Evolutionary conservation across 2,329 filamentous ascomycete genomes (phyloP), one percentile per base, ranked within the genome.

Genomic region (Diaporthe caulivora): DNA sequence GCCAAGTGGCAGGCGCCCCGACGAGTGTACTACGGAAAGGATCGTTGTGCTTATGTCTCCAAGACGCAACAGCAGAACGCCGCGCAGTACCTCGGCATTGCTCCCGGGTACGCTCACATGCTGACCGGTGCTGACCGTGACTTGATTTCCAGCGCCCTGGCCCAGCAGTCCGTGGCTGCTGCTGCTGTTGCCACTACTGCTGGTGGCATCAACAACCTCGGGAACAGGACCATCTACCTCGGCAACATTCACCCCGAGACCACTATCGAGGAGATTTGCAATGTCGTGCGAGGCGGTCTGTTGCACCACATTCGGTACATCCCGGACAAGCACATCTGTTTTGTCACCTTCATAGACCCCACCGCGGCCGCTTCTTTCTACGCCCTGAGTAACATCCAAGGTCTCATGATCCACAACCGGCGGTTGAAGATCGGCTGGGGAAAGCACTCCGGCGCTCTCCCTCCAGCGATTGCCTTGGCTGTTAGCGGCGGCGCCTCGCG

Each of bases 1-100:
- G 88, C 94, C 49, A 98, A 98, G 85, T 99, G 97, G 97, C 95
- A 98, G 83, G 91, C 95, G 11, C 97, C 97, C 69, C 94, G 95
- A 77, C 94, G 97, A 70, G 97, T 99, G 15, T 98, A 98, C 89
- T 99, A 99, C 80, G 97, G 97, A 84, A 99, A 99, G 87, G 97
- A 99, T 82, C 92, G 97, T 75, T 99, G 97, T 80, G 97, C 97
- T 24, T 99, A 99, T 80, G 96, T 99, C 69, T 99, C 97, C 74
- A 99, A 99, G 90, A 99, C 97, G 0, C 97, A 99, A 85, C 97
- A 99, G 86, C 97, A 99, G 85, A 99, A 99, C 80, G 97, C 97
- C 10, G 97, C 97, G 44, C 97, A 99, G 84, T 99, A 98, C 82
- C 90, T 99, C 31, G 97, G 97, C 71, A 99, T 99, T 79, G 95